Base-by-base conservation (phyloP, 805 yeast genomes). In the Hanseniaspora lindneri region DNA sequence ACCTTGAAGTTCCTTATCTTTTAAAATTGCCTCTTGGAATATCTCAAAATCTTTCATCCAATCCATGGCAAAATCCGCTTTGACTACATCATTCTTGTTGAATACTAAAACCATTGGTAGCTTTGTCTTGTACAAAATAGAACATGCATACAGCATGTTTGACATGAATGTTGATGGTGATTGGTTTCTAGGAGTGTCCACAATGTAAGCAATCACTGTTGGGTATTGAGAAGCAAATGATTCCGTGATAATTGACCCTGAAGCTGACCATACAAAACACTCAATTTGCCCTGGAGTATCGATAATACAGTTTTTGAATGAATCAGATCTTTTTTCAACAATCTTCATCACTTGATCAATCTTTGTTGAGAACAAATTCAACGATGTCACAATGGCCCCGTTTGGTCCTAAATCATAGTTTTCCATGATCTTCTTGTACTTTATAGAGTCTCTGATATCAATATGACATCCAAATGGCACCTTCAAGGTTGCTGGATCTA, bases 281-380 rank as follows among this genome's bases (percentile, higher is more conserved):
- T 92, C 99, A 53, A 92, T 92, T 66, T 92, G 99, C 11, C 99
- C 99, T 0, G 99, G 99, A 1, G 99, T 92, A 66, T 92, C 99
- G 44, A 89, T 76, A 32, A 92, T 80, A 54, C 88, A 83, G 62
- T 87, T 81, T 19, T 76, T 64, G 54, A 71, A 71, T 47, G 67
- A 63, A 14, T 69, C 69, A 2, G 66, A 59, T 55, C 89, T 76
- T 60, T 87, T 86, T 58, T 87, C 95, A 19, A 89, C 83, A 33
- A 92, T 69, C 33, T 75, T 74, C 42, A 92, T 79, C 4, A 92
- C 96, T 66, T 92, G 98, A 63, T 92, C 99, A 51, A 92, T 86
- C 65, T 92, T 92, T 13, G 99, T 92, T 42, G 96, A 71, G 60
- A 92, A 92, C 44, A 92, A 68, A 61, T 92, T 92, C 53, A 92